phyloP scores from a whole-genome alignment of 305 asterid genomes.

The Fraxinus nigra region DNA sequence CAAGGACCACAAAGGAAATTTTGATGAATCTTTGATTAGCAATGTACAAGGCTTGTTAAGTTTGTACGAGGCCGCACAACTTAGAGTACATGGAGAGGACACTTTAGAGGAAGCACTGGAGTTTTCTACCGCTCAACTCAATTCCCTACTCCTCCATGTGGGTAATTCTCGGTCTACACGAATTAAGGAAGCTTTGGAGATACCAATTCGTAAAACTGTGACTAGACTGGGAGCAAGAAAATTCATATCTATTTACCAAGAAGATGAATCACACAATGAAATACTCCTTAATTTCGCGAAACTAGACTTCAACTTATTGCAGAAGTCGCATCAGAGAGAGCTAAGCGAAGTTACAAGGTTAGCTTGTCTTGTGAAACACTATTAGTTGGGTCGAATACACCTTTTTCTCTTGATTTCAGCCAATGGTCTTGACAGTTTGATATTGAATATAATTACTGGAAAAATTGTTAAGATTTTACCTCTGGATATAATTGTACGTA shows the following conservation, averaged over 20 bases:
- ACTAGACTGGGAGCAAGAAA: slow-evolving; percentile 20
- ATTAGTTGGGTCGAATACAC: background rate
- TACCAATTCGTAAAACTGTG: slow-evolving; percentile 31
- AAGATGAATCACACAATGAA: slow-evolving; percentile 22
- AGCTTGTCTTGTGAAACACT: background rate
- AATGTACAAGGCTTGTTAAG: slow-evolving; percentile 34
- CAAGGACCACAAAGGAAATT: slow-evolving; percentile 18
- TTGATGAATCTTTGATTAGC: slow-evolving; percentile 4
- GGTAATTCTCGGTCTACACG: background rate
- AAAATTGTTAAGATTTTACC: background rate
- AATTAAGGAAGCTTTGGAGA: slow-evolving; percentile 23
- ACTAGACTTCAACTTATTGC: slow-evolving; percentile 40
- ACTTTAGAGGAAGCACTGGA: slow-evolving; percentile 35
- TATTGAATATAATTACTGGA: background rate
- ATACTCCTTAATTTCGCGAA: slow-evolving; percentile 29
- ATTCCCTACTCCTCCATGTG: background rate
- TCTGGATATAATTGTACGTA: background rate
- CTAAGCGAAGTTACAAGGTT: slow-evolving; percentile 33
- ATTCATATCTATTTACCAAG: slow-evolving; percentile 29
- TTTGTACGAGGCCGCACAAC: slow-evolving; percentile 42
- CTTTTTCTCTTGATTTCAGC: background rate
- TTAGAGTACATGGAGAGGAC: slow-evolving; percentile 30
- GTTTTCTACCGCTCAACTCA: slow-evolving; percentile 21
- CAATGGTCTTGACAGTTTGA: background rate
- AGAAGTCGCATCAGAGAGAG: slow-evolving; percentile 37